These are phyloP conservation scores for Schrenkiella parvula DNA, from an alignment of 345 rosid genomes.

Conservation along the genomic window DNA sequence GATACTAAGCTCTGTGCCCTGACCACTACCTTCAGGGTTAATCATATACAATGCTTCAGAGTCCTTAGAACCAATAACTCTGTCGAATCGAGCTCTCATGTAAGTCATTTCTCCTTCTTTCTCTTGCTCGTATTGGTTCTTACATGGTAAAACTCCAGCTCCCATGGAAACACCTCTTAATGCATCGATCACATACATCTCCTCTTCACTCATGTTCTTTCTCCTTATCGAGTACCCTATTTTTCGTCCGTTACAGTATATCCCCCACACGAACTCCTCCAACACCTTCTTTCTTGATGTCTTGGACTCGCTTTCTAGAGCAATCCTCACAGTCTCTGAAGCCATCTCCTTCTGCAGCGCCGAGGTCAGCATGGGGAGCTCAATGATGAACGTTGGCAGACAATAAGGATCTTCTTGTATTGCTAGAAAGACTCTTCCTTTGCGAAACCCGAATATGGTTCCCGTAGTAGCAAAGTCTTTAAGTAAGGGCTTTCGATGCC, in stretches of 20 bases:
- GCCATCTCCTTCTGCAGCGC: slow-evolving; percentile 89
- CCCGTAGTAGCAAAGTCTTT: slow-evolving; percentile 82
- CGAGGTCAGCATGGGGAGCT: slow-evolving; percentile 74
- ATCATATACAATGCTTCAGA: slow-evolving; percentile 93
- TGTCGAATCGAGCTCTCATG: slow-evolving; percentile 85
- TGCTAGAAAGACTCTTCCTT: slow-evolving; percentile 74
- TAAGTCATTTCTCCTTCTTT: slow-evolving; percentile 73
- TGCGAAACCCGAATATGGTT: slow-evolving; percentile 81
- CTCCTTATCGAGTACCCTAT: slow-evolving; percentile 83
- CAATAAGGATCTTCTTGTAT: slow-evolving; percentile 95
- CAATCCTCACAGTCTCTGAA: slow-evolving; percentile 76
- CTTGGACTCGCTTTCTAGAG: slow-evolving; percentile 85
- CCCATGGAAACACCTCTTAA: slow-evolving; percentile 95
- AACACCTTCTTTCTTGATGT: slow-evolving; percentile 65
- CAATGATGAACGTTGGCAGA: slow-evolving; percentile 70
- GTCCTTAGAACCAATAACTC: slow-evolving; percentile 86
- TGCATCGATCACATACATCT: slow-evolving; percentile 78
- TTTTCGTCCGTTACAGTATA: slow-evolving; percentile 86
- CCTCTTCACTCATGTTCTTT: slow-evolving; percentile 82
- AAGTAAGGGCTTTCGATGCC: slow-evolving; percentile 59
- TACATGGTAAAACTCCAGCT: slow-evolving; percentile 84
- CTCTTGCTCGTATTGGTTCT: slow-evolving; percentile 53
- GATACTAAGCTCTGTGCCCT: slow-evolving; percentile 85
- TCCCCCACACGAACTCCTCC: slow-evolving; percentile 95
- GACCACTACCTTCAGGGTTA: slow-evolving; percentile 77